Conservation (phyloP, 2,329 filamentous ascomycete genomes). For the Ramularia endophylla region DNA sequence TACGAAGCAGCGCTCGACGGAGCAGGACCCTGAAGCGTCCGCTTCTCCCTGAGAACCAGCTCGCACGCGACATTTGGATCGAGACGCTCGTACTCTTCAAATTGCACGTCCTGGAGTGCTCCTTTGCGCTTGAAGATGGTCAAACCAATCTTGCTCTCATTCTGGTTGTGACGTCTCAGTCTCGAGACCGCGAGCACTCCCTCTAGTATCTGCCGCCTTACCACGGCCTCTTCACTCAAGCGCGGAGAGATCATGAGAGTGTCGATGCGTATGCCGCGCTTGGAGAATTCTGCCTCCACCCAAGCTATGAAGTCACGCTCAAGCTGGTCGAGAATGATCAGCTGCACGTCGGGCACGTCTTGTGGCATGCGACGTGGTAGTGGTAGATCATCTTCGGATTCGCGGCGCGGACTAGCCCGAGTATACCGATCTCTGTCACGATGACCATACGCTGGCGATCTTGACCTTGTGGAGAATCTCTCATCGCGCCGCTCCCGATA, state of each 20-base stretch:
- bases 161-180: slow-evolving; percentile 63
- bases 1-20: slow-evolving; percentile 1
- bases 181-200: slow-evolving; percentile 82
- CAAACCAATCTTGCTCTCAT: slow-evolving; percentile 66
- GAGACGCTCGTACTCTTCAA: slow-evolving; percentile 80
- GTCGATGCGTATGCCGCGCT: slow-evolving; percentile 66
- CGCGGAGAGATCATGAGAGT: slow-evolving; percentile 74
- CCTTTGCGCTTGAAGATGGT: slow-evolving; percentile 78
- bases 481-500: slow-evolving; percentile 31
- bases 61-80: slow-evolving; percentile 74
- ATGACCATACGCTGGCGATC: slow-evolving; percentile 38
- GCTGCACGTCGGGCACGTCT: slow-evolving; percentile 83
- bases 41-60: slow-evolving; percentile 68
- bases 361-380: slow-evolving; percentile 66
- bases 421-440: slow-evolving; percentile 40
- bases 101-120: slow-evolving; percentile 69
- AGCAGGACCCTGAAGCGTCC: slow-evolving; percentile 33
- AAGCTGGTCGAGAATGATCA: slow-evolving; percentile 74
- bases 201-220: slow-evolving; percentile 79
- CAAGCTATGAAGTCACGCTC: slow-evolving; percentile 74
- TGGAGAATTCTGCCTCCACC: slow-evolving; percentile 70
- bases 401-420: slow-evolving; percentile 58
- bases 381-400: slow-evolving; percentile 56
- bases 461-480: slow-evolving; percentile 33
- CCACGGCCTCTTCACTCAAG: slow-evolving; percentile 69